Evolutionary conservation across 768 basidiomycete genomes (phyloP), one percentile per base, ranked within the genome.

Genomic region (Leccinum fibrillosum): DNA sequence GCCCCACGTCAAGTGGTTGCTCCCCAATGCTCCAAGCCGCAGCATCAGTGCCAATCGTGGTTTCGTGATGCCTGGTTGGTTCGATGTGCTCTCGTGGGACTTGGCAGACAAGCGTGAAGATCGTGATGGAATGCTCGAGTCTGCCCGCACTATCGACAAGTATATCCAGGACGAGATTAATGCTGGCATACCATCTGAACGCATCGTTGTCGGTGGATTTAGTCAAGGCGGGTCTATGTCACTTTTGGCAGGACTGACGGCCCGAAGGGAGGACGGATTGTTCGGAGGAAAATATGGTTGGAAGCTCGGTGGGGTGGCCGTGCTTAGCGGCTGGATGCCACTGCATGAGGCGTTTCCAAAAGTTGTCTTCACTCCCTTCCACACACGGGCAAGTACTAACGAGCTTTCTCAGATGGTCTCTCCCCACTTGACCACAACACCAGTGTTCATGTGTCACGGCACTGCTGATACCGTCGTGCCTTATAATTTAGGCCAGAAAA

Each of bases 371-470:
- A 23, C 53, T 56, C 49, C 34, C 60, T 39, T 34, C 30, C 19
- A 51, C 25, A 39, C 17, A 17, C 25, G 11, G 11, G 25, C 47
- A 49, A 25, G 47, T 51, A 55, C 58, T 56, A 52, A 62, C 47
- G 55, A 35, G 49, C 19, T 53, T 53, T 61, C 54, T 25, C 57
- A 92, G 89, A 84, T 90, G 80, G 70, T 79, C 47, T 81, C 82
- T 15, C 74, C 80, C 10, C 77, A 86, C 63, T 84, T 86, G 17
- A 74, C 79, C 48, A 78, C 80, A 4, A 78, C 84, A 21, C 90
- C 93, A 1, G 78, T 95, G 28, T 95, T 96, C 74, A 90, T 90
- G 85, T 94, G 89, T 12, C 90, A 94, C 62, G 94, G 94, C 23
- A 81, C 78, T 6, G 78, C 71, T 15, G 94, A 98, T 74, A 86